Evolutionary conservation across 805 yeast species (phyloP), one percentile per base, ranked within the genome.

Genomic region (Cyberlindnera euphorbiiphila): DNA sequence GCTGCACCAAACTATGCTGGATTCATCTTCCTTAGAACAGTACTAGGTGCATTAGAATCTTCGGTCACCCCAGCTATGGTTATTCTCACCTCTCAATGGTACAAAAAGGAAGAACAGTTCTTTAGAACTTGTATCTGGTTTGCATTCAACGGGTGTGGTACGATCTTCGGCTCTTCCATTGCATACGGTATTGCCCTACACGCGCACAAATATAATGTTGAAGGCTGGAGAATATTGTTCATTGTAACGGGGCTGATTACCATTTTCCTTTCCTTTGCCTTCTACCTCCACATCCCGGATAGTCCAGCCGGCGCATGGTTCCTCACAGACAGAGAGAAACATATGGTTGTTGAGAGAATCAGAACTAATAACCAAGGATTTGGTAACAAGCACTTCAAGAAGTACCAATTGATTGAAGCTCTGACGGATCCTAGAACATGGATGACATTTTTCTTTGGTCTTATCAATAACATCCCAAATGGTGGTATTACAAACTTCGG

Each of bases 241-340:
- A 58, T 83, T 31, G 62, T 78, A 18, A 68, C 74, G 25, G 93
- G 93, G 12, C 53, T 66, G 7, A 65, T 78, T 38, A 78, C 87
- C 1, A 56, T 78, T 5, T 51, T 68, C 10, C 49, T 74, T 13
- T 83, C 82, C 6, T 32, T 71, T 13, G 34, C 69, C 10, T 63
- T 76, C 41, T 54, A 57, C 27, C 43, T 74, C 34, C 73, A 72
- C 54, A 51, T 81, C 32, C 85, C 85, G 12, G 77, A 74, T 47
- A 55, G 62, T 22, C 85, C 85, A 26, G 62, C 64, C 13, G 55
- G 56, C 16, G 76, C 77, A 4, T 65, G 72, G 65, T 66, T 67
- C 35, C 59, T 68, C 43, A 60, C 56, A n/a, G 69, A 66, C 17
- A 63, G 64, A 36, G 82, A 74, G 49, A 68, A 61, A 47, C 45